Conservation (phyloP, 371 early-diverging fungal species). For the Mortierella sp. region DNA sequence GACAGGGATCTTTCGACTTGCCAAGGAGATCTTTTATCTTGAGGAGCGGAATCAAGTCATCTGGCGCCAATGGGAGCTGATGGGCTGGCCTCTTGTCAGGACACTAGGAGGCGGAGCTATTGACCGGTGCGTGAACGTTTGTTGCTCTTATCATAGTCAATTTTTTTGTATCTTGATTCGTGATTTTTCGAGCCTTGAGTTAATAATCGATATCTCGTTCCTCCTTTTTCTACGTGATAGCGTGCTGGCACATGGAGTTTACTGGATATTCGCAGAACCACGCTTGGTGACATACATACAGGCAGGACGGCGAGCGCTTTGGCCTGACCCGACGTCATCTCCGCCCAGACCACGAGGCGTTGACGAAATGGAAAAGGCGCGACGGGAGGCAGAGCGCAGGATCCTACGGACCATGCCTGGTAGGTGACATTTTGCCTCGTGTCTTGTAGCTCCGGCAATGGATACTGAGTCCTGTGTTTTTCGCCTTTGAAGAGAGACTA, state of each 20-base stretch:
- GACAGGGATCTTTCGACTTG: slow-evolving; percentile 24
- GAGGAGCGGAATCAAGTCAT: slow-evolving; percentile 52
- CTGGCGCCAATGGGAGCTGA: slow-evolving; percentile 56
- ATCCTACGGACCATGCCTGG: slow-evolving; percentile 49
- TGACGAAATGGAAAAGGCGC: slow-evolving; percentile 47
- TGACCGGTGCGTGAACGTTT: slow-evolving; percentile 31
- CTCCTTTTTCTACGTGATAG: slow-evolving; percentile 29
- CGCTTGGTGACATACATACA: slow-evolving; percentile 68
- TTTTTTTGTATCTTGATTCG: background rate
- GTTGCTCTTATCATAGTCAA: background rate
- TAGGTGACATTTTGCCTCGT: slow-evolving; percentile 15
- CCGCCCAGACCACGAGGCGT: slow-evolving; percentile 55
- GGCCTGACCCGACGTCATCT: slow-evolving; percentile 68
- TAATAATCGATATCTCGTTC: background rate
- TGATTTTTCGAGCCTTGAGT: background rate
- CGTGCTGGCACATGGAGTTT: slow-evolving; percentile 68
- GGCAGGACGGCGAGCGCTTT: slow-evolving; percentile 66
- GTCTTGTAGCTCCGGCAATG: too few relatives aligned
- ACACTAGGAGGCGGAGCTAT: slow-evolving; percentile 42
- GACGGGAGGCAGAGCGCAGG: slow-evolving; percentile 53
- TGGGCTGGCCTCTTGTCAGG: slow-evolving; percentile 54
- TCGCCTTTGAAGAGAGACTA: too few relatives aligned
- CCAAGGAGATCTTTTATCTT: slow-evolving; percentile 49
- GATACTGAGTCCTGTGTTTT: too few relatives aligned
- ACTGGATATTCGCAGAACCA: slow-evolving; percentile 70